These are phyloP conservation scores for Aspergillus quadrilineatus DNA, from an alignment of 2,329 filamentous ascomycete species.

Conservation along the genomic window DNA sequence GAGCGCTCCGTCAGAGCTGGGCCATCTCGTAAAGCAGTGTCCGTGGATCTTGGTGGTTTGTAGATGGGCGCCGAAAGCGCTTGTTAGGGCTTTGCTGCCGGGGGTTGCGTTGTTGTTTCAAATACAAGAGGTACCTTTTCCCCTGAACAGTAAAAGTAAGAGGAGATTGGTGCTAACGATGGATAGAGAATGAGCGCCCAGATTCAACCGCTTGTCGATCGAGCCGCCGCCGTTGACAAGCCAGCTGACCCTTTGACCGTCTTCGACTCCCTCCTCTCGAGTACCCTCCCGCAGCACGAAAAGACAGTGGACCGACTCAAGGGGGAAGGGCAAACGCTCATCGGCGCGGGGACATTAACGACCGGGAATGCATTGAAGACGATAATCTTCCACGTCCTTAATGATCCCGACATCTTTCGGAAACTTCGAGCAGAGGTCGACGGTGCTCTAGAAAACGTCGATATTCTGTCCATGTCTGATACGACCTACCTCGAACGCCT, in stretches of 20 bases:
- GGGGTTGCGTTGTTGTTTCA: conserved; percentile 3
- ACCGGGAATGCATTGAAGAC: conserved; percentile 2
- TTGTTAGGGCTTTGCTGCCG: background rate
- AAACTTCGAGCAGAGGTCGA: background rate
- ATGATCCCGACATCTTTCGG: background rate
- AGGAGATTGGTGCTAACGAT: background rate
- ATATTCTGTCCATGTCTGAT: background rate
- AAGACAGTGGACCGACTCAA: conserved; percentile 4
- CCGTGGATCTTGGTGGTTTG: conserved; percentile 2
- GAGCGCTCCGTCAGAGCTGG: background rate
- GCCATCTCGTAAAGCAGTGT: conserved; percentile 6
- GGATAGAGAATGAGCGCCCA: conserved; percentile 3
- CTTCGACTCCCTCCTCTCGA: background rate
- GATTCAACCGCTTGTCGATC: conserved; percentile 1
- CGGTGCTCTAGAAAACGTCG: background rate
- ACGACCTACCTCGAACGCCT: background rate
- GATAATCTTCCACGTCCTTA: conserved; percentile 3
- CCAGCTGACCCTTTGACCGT: background rate
- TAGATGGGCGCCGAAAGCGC: background rate
- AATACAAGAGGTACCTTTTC: conserved; percentile 3
- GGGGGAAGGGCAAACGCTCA: conserved; percentile 4
- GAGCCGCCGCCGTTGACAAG: background rate
- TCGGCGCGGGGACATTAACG: conserved; percentile 3
- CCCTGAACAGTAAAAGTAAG: background rate
- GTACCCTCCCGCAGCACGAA: background rate